A percentile compares a stretch with the other conserved stretches of the same genome.
These are phyloP conservation scores for Sphagnum magellanicum DNA, from an alignment of 228 moss, liverwort and hornwort genomes.

Conservation along the genomic window DNA sequence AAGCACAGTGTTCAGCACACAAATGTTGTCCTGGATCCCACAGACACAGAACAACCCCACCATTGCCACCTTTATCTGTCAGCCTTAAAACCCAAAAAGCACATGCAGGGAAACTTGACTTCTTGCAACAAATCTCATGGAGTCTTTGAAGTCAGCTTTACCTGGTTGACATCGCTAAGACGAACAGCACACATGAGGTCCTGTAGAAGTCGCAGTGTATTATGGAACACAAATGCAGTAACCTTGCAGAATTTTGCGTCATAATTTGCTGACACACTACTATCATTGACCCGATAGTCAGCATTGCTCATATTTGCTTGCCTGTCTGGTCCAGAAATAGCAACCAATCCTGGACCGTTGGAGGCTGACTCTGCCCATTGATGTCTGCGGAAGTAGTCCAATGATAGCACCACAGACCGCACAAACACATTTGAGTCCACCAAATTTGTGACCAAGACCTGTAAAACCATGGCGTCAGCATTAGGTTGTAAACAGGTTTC, in stretches of 20 bases:
- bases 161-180: constrained; percentile 68
- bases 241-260: constrained; percentile 29
- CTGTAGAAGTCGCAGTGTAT: constrained; percentile 48
- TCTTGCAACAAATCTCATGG: no score
- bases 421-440: constrained; percentile 80
- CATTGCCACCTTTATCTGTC: no score
- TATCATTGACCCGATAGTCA: constrained; percentile 4
- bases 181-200: constrained; percentile 71
- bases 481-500: no score
- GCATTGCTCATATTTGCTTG: constrained; percentile 14
- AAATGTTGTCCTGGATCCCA: constrained; percentile 58
- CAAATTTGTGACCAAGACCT: constrained; percentile 65
- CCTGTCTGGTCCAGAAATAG: constrained; percentile 10
- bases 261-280: neutral
- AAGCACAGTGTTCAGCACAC: constrained; percentile 72
- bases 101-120: no score
- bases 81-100: no score
- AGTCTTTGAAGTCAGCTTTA: neutral
- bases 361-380: constrained; percentile 12
- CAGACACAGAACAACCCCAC: no score
- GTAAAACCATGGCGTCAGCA: neutral
- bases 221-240: constrained; percentile 52
- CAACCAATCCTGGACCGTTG: constrained; percentile 4
- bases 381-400: constrained; percentile 48
- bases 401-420: constrained; percentile 62